A percentile compares a stretch with the other conserved stretches of the same genome.
phyloP scores from a whole-genome alignment of 2,329 filamentous ascomycete species.

The Colletotrichum trifolii region DNA sequence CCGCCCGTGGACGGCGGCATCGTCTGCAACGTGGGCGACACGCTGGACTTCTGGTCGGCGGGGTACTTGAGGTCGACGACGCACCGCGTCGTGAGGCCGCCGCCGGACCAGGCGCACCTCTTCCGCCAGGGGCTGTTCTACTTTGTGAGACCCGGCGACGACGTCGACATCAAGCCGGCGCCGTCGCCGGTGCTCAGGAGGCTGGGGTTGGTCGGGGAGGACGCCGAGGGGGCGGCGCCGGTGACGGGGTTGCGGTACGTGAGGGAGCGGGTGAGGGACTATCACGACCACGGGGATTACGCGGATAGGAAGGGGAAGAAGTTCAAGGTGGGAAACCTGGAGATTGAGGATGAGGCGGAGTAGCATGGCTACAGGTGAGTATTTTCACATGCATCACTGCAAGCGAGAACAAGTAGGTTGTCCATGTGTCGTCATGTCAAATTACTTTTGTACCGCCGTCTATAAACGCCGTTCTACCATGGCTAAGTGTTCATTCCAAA shows the following conservation, averaged over 20 bases:
- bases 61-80: conserved; percentile 48
- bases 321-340: conserved; percentile 51
- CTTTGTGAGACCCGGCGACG: conserved; percentile 49
- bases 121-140: conserved; percentile 50
- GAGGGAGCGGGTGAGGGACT: conserved; percentile 52
- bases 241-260: conserved; percentile 54
- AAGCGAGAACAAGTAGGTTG: too few species aligned
- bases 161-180: conserved; percentile 44
- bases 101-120: conserved; percentile 46
- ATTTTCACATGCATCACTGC: background rate
- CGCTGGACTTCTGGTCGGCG: conserved; percentile 44
- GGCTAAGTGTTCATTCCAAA: background rate
- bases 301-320: conserved; percentile 51
- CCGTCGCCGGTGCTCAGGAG: conserved; percentile 44
- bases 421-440: background rate
- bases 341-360: conserved; percentile 52
- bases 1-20: conserved; percentile 56
- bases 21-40: conserved; percentile 54
- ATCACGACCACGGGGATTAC: conserved; percentile 52
- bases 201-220: conserved; percentile 40
- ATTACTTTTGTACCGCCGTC: background rate
- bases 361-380: background rate
- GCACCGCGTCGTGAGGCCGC: conserved; percentile 49
- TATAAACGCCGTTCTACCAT: conserved; percentile 7
- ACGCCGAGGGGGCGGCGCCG: conserved; percentile 41